Percentiles rank a stretch among this genome's conserved stretches.
phyloP scores from a whole-genome alignment of 129 eudicot species.

The Saposhnikovia divaricata region DNA sequence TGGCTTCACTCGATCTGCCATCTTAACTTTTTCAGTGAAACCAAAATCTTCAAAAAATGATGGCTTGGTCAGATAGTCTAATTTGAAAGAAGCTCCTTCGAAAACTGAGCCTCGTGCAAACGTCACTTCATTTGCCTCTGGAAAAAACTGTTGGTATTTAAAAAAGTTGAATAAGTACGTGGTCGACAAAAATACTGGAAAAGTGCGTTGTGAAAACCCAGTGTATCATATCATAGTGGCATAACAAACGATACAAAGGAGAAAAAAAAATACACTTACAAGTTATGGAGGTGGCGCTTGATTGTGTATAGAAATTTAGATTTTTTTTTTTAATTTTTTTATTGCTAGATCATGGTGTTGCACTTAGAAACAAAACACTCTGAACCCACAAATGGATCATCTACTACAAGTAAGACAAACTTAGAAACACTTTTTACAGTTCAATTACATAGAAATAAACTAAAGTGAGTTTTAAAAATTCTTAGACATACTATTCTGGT shows the following conservation, averaged over 20 bases:
- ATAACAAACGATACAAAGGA: neutral
- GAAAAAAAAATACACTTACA: neutral
- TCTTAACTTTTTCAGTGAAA: slow-evolving; percentile 58
- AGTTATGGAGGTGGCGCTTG: neutral
- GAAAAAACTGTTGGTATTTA: slow-evolving; percentile 67
- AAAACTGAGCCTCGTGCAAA: slow-evolving; percentile 72
- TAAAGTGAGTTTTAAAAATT: neutral
- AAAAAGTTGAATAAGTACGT: slow-evolving; percentile 7
- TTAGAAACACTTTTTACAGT: neutral
- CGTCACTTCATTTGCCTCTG: slow-evolving; percentile 89
- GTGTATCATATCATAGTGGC: neutral
- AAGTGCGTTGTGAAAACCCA: neutral
- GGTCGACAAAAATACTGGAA: neutral
- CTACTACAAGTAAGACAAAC: neutral
- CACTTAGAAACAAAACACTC: neutral
- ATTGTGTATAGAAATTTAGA: neutral
- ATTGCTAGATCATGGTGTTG: neutral
- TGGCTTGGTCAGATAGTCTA: slow-evolving; percentile 92
- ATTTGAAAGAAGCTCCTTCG: slow-evolving; percentile 78
- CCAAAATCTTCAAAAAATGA: slow-evolving; percentile 96
- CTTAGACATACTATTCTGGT: slow-evolving; percentile 67
- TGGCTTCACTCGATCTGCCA: slow-evolving; percentile 85
- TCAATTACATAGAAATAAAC: neutral
- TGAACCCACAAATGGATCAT: neutral
- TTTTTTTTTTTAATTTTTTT: neutral